A percentile compares a stretch with the other conserved stretches of the same genome.
Evolutionary conservation across 257 asterid genomes (phyloP).

Genomic region (Plantago elongata): DNA sequence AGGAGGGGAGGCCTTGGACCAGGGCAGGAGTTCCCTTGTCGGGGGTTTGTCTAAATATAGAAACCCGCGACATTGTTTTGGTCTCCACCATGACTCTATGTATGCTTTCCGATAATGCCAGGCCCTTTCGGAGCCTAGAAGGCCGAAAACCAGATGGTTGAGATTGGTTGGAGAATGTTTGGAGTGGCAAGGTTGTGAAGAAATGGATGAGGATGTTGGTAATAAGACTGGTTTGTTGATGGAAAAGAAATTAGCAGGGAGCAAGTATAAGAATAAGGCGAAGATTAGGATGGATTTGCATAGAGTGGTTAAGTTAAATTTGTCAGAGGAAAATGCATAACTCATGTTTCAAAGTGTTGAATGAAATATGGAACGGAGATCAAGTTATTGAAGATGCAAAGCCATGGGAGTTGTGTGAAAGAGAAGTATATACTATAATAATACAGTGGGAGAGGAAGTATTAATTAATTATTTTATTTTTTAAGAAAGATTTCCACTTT

Average conservation of each 20-base stretch:
- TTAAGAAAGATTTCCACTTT: too few species aligned
- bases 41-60: constrained; percentile 45
- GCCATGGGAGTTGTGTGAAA: too few species aligned
- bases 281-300: constrained; percentile 25
- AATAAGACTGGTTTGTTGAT: background rate
- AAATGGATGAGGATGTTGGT: background rate
- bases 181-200: background rate
- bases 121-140: constrained; percentile 42
- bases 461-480: too few species aligned
- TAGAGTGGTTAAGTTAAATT: background rate
- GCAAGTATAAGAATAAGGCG: constrained; percentile 19
- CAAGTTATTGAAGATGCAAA: background rate
- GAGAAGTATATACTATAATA: too few species aligned
- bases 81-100: constrained; percentile 59
- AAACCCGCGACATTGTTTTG: constrained; percentile 34
- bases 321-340: constrained; percentile 4
- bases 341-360: constrained; percentile 15
- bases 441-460: too few species aligned
- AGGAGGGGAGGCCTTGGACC: constrained; percentile 45
- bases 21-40: constrained; percentile 35
- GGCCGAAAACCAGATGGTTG: constrained; percentile 49
- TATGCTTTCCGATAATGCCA: constrained; percentile 37
- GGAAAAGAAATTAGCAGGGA: background rate
- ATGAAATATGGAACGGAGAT: background rate
- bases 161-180: constrained; percentile 29